phyloP scores from a whole-genome alignment of 768 basidiomycete species.

The Suillus lakei region DNA sequence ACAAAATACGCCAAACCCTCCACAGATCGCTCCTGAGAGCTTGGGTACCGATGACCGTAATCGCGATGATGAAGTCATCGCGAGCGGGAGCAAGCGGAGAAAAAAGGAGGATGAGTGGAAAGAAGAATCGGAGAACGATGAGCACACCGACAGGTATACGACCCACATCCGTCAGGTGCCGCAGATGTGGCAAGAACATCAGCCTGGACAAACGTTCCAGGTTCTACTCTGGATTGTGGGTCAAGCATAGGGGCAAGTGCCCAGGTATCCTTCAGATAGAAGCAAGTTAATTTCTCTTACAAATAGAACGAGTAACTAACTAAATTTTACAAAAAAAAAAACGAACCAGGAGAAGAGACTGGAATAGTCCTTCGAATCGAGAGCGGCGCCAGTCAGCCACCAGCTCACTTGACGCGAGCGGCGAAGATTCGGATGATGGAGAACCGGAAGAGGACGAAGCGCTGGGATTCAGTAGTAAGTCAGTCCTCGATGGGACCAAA shows the following conservation, averaged over 20 bases:
- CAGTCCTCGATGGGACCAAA: conserved; percentile 12
- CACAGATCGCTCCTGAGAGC: background rate
- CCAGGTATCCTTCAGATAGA: conserved; percentile 26
- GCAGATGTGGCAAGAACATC: conserved; percentile 33
- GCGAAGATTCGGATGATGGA: conserved; percentile 15
- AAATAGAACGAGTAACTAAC: conserved; percentile 17
- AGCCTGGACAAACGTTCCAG: conserved; percentile 37
- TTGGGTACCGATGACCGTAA: background rate
- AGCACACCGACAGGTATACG: conserved; percentile 28
- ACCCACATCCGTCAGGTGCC: conserved; percentile 33
- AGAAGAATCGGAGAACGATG: conserved; percentile 32
- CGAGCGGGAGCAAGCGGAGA: conserved; percentile 31
- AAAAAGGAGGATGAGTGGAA: conserved; percentile 33
- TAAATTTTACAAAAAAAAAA: conserved; percentile 19
- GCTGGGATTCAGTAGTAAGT: conserved; percentile 31
- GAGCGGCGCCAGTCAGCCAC: conserved; percentile 4
- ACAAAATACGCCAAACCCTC: background rate
- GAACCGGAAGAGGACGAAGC: conserved; percentile 16
- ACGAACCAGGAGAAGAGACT: background rate
- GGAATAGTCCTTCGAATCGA: background rate
- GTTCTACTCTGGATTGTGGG: conserved; percentile 42
- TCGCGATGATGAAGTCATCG: background rate
- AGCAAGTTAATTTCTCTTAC: conserved; percentile 21
- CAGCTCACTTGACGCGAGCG: background rate
- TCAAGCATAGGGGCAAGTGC: conserved; percentile 38